phyloP scores from a whole-genome alignment of 2,329 filamentous ascomycete genomes.

The Penicillium sp. region DNA sequence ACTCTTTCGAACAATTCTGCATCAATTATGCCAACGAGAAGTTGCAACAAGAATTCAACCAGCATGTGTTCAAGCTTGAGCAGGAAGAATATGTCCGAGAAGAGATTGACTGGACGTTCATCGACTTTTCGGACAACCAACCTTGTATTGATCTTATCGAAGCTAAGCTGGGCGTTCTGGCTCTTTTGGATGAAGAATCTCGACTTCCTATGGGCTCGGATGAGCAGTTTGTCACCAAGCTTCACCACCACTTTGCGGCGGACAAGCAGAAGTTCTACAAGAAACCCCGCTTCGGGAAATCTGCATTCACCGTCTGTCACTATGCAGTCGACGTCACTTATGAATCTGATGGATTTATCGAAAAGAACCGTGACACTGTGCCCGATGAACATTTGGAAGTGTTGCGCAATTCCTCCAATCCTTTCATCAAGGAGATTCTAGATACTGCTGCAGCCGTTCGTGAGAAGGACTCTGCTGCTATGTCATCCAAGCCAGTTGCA shows the following conservation, averaged over 20 bases:
- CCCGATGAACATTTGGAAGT: constrained; percentile 98
- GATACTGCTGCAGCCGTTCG: constrained; percentile 81
- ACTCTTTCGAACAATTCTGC: constrained; percentile 99
- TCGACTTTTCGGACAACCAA: constrained; percentile 98
- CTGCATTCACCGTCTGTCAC: constrained; percentile 95
- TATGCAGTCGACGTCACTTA: constrained; percentile 98
- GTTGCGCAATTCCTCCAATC: constrained; percentile 76
- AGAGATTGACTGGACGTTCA: constrained; percentile 98
- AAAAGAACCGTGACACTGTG: constrained; percentile 98
- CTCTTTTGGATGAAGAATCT: constrained; percentile 92
- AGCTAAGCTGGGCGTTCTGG: constrained; percentile 89
- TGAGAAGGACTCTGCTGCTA: constrained; percentile 72
- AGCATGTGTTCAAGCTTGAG: constrained; percentile 98
- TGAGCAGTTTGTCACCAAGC: constrained; percentile 92
- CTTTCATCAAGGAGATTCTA: constrained; percentile 79
- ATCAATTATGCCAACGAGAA: constrained; percentile 99
- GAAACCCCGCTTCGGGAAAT: constrained; percentile 97
- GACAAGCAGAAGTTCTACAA: constrained; percentile 98
- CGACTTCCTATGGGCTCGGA: constrained; percentile 95
- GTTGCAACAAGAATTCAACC: constrained; percentile 97
- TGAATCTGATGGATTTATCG: constrained; percentile 97
- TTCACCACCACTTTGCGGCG: constrained; percentile 86
- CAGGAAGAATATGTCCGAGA: constrained; percentile 97
- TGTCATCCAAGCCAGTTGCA: constrained; percentile 71
- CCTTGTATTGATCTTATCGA: constrained; percentile 98